Evolutionary conservation across 768 basidiomycete species (phyloP).

Genomic region (Rhodotorula toruloides): DNA sequence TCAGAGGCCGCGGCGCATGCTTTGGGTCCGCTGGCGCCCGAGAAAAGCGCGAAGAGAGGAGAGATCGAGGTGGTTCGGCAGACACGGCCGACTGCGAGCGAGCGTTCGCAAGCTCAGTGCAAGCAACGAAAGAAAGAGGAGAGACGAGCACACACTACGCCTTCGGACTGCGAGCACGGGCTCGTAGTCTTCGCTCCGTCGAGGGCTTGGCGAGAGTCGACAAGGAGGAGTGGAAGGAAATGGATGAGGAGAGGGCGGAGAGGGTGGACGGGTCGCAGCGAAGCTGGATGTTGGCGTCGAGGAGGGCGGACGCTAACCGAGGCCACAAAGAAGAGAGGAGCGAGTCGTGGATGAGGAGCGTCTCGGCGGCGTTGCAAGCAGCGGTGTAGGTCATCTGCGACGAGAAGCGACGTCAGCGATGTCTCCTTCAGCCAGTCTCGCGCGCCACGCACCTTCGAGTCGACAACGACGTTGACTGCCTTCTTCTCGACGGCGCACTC

Average conservation of each 20-base stretch:
- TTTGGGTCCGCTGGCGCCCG: conserved; percentile 29
- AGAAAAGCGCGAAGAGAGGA: conserved; percentile 43
- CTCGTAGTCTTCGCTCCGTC: conserved; percentile 61
- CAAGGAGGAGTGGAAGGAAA: conserved; percentile 32
- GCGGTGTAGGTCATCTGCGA: conserved; percentile 89
- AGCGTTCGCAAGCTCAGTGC: background rate
- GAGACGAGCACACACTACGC: conserved; percentile 30
- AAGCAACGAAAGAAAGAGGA: background rate
- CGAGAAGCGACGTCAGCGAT: no score
- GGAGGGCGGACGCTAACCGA: conserved; percentile 64
- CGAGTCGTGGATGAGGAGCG: conserved; percentile 73
- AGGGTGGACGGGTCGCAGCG: conserved; percentile 70
- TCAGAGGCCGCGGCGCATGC: no score
- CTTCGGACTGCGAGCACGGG: no score
- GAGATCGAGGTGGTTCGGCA: conserved; percentile 41
- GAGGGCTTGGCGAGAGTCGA: conserved; percentile 54
- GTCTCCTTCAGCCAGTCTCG: no score
- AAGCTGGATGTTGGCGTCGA: conserved; percentile 64
- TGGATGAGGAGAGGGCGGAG: conserved; percentile 54
- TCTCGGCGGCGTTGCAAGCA: conserved; percentile 90
- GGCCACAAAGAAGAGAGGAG: conserved; percentile 74
- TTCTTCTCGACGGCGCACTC: conserved; percentile 71
- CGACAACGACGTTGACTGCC: conserved; percentile 72
- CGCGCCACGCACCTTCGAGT: conserved; percentile 78
- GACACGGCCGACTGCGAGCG: conserved; percentile 40